Evolutionary conservation across 108 stramenopile species (phyloP), one percentile per base, ranked within the genome.

Genomic region (Cylindrotheca fusiformis): DNA sequence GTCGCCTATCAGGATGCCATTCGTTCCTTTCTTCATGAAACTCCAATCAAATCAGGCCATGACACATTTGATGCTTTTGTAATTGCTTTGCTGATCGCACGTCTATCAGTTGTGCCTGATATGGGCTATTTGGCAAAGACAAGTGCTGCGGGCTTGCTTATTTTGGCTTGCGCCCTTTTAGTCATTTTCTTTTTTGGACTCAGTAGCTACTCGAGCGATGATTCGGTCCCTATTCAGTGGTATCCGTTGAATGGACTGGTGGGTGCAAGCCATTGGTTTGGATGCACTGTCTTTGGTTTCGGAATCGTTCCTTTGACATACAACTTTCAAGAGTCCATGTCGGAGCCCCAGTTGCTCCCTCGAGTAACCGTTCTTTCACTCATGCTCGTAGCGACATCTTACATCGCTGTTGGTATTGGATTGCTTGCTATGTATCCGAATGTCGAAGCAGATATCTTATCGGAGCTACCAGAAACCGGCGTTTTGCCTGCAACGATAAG

Each of bases 261-360:
- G 1, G 90, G 72, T 17, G 72, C 77, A 2, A 77, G 77, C 28
- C 78, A 79, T 44, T 91, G 84, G 86, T 91, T 88, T 59, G 90
- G 90, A 10, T 80, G 85, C 26, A 58, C 67, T 4, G 90, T 85
- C 0, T 91, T 78, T 78, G 65, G 80, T 29, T 83, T 77, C 71
- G 82, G 85, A 4, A 59, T 76, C 46, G 79, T 72, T 12, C 85
- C 85, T 8, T 65, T 86, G 49, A 86, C 81, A 1, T 86, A 68
- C 71, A 82, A 80, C 52, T 69, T 78, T 27, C 63, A 68, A 36
- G 86, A 88, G n/a, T 84, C 83, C 19, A 93, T 93, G 91, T 48
- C 75, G 31, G 57, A 81, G 12, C 91, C 91, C 2, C 32, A 72
- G 18, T 46, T 72, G 10, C 71, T 83, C 61, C 60, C 72, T 10